Evolutionary conservation across 2,329 filamentous ascomycete species (phyloP).

Genomic region (Emmonsiellopsis sp.): DNA sequence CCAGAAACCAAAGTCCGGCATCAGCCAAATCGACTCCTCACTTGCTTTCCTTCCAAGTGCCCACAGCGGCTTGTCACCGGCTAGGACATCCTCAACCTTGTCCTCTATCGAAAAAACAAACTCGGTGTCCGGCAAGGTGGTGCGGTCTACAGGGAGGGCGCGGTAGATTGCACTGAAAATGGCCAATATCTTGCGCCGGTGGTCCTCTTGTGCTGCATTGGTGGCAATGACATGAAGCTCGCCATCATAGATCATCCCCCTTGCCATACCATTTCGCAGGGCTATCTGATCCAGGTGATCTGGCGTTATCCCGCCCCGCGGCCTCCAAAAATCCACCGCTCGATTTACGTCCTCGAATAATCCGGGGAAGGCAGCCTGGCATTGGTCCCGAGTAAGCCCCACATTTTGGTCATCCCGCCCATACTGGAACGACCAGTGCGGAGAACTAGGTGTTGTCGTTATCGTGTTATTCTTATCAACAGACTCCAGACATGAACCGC

Average conservation of each 20-base stretch:
- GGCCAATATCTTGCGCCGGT: constrained; percentile 30
- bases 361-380: constrained; percentile 25
- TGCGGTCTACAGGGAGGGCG: constrained; percentile 35
- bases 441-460: constrained; percentile 10
- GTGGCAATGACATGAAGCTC: constrained; percentile 24
- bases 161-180: constrained; percentile 42
- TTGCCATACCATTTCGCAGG: constrained; percentile 25
- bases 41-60: constrained; percentile 31
- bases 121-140: constrained; percentile 28
- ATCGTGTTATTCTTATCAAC: not conserved
- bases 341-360: constrained; percentile 28
- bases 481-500: constrained; percentile 23
- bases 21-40: constrained; percentile 40
- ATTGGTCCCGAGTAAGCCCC: constrained; percentile 21
- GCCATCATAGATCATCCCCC: constrained; percentile 25
- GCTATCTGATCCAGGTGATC: constrained; percentile 22
- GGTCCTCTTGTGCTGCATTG: constrained; percentile 26
- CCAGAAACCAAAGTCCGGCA: constrained; percentile 47
- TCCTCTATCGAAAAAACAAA: constrained; percentile 38
- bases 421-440: constrained; percentile 24
- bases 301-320: constrained; percentile 17
- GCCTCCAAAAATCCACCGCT: constrained; percentile 21
- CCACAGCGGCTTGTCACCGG: constrained; percentile 28
- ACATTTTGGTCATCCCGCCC: constrained; percentile 25
- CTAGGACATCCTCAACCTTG: constrained; percentile 34